Evolutionary conservation across 2,329 filamentous ascomycete species (phyloP).

Genomic region (Sphaerulina vaccinii): DNA sequence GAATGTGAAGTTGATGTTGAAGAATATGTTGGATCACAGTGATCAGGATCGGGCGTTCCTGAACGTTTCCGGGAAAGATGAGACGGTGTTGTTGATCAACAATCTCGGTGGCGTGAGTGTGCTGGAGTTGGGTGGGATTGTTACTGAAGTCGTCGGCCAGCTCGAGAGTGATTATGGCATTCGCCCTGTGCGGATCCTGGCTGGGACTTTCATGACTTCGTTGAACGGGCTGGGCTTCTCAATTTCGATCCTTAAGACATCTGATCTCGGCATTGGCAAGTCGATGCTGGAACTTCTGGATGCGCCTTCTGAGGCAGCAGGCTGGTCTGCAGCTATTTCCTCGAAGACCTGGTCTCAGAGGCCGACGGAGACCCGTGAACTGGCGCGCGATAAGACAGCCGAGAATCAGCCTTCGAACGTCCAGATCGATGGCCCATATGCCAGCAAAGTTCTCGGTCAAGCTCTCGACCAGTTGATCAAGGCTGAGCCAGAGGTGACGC

Average conservation of each 20-base stretch:
- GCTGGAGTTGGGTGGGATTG: constrained; percentile 70
- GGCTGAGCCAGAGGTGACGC: constrained; percentile 65
- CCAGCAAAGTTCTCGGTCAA: constrained; percentile 54
- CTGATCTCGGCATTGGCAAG: constrained; percentile 59
- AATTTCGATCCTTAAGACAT: constrained; percentile 63
- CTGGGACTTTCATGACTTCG: constrained; percentile 70
- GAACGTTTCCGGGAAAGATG: constrained; percentile 58
- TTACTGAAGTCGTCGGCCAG: constrained; percentile 64
- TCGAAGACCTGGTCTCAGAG: constrained; percentile 57
- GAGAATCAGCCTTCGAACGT: constrained; percentile 55
- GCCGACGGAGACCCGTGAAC: constrained; percentile 41
- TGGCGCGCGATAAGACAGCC: constrained; percentile 36
- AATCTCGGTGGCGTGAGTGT: constrained; percentile 73
- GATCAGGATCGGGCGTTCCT: constrained; percentile 72
- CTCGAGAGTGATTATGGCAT: constrained; percentile 59
- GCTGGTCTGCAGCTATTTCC: constrained; percentile 62
- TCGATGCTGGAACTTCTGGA: constrained; percentile 68
- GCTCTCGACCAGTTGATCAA: constrained; percentile 62
- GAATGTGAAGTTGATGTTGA: constrained; percentile 60
- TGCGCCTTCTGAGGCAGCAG: constrained; percentile 64
- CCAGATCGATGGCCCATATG: constrained; percentile 51
- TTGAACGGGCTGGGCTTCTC: constrained; percentile 71
- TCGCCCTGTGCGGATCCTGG: constrained; percentile 60
- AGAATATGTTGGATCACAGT: constrained; percentile 59
- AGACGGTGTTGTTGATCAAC: constrained; percentile 69